Evolutionary conservation across 306 rosid genomes (phyloP).

Genomic region (Quercus bicolor): DNA sequence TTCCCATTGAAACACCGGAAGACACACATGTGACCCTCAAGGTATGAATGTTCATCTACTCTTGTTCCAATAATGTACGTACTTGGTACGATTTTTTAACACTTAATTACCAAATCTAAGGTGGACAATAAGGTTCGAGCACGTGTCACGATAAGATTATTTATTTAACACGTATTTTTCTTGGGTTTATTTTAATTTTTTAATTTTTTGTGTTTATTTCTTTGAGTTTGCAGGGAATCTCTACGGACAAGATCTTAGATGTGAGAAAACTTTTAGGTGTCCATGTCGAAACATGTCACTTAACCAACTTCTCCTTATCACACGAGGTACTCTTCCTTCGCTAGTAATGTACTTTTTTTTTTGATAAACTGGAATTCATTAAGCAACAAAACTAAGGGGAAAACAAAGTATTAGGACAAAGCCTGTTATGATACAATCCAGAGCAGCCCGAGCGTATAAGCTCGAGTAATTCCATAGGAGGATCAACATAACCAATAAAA

Average conservation of each 20-base stretch:
- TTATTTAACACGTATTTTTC: not conserved
- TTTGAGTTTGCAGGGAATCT: constrained; percentile 52
- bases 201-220: not conserved
- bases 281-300: constrained; percentile 79
- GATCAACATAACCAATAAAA: too few species aligned
- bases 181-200: not conserved
- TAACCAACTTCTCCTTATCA: constrained; percentile 73
- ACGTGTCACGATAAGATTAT: too few species aligned
- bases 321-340: constrained; percentile 52
- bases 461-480: too few species aligned
- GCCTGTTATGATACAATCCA: too few species aligned
- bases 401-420: too few species aligned
- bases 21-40: constrained; percentile 74
- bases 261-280: constrained; percentile 75
- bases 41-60: constrained; percentile 34
- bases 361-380: too few species aligned
- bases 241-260: constrained; percentile 85
- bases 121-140: too few species aligned
- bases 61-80: not conserved
- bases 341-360: not conserved
- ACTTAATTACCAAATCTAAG: too few species aligned
- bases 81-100: too few species aligned
- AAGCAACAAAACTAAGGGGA: too few species aligned
- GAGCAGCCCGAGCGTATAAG: too few species aligned
- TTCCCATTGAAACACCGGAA: constrained; percentile 61